Base-by-base conservation (phyloP, 2,329 filamentous ascomycete species). In the Neoascochyta sp. region DNA sequence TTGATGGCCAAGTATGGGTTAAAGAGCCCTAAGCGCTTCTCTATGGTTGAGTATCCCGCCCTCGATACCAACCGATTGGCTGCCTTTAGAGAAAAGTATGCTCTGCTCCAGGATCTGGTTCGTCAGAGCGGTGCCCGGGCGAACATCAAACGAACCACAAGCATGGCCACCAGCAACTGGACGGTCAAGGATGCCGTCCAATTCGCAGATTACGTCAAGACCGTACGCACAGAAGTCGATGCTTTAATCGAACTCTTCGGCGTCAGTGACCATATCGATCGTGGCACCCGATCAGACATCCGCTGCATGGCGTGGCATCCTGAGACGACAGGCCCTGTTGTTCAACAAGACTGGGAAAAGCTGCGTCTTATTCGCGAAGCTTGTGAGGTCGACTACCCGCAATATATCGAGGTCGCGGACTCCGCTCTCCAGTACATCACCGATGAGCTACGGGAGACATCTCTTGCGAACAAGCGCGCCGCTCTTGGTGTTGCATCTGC, bases 231-330 rank as follows among this genome's bases (percentile, higher is more conserved):
- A 22, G 64, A 69, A 34, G 62, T 71, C 4, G 66, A 70, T 32
- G 55, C 52, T n/a, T 50, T 71, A 24, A 64, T 71, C 22, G 47
- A 57, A 8, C 45, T 69, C 18, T 50, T 69, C 43, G 64, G 56
- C 22, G 62, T 67, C 14, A 63, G 67, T 40, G 63, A 68, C 26
- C 53, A 62, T 22, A 62, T 70, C 1, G 66, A 71, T 41, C 48
- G 63, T 9, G 67, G 60, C 9, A 64, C 66, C 47, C 54, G 60
- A 19, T 62, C 63, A 38, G 68, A 71, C 29, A 68, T 71, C 33
- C 60, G 61, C 20, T 59, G 62, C 9, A 64, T 71, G 48, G 68
- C 65, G n/a, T 71, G 68, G 68, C 68, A 71, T 43, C 57, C 69
- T 3, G 67, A 70, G 29, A 54, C 65, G 7, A 58, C 60, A 7